These are phyloP conservation scores for Aspergillus bertholletiae DNA, from an alignment of 495 filamentous ascomycete species.

Conservation along the genomic window DNA sequence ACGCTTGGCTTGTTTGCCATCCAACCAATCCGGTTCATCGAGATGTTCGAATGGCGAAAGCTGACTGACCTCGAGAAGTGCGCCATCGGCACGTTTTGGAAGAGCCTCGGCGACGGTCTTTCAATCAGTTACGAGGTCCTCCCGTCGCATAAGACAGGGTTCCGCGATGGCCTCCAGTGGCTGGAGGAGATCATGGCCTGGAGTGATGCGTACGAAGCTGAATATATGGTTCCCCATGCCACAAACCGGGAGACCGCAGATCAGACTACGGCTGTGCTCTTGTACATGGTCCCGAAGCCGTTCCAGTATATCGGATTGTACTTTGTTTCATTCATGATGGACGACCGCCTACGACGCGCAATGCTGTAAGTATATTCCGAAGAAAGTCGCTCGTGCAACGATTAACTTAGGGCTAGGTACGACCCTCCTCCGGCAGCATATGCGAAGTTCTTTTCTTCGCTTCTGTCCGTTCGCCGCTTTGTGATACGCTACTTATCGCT, in stretches of 20 bases:
- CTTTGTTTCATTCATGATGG: conserved; percentile 58
- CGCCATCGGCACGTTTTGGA: conserved; percentile 64
- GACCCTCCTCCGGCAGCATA: conserved; percentile 37
- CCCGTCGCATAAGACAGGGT: conserved; percentile 39
- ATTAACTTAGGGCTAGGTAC: conserved; percentile 32
- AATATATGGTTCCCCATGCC: conserved; percentile 53
- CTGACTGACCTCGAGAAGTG: conserved; percentile 62
- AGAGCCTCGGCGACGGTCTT: conserved; percentile 59
- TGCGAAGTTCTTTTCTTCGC: conserved; percentile 31
- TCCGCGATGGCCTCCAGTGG: conserved; percentile 62
- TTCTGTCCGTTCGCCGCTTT: conserved; percentile 47
- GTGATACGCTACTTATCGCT: conserved; percentile 52
- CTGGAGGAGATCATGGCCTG: conserved; percentile 58
- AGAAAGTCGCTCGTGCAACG: background rate
- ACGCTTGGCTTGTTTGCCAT: conserved; percentile 60
- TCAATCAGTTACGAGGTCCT: conserved; percentile 49
- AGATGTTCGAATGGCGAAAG: conserved; percentile 59
- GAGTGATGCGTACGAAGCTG: conserved; percentile 55
- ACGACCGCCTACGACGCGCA: conserved; percentile 56
- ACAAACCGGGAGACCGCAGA: conserved; percentile 53
- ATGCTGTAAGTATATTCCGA: conserved; percentile 52
- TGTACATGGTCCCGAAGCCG: conserved; percentile 52
- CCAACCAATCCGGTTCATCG: conserved; percentile 56
- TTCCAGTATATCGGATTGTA: conserved; percentile 47
- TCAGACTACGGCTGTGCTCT: conserved; percentile 54